Percentiles rank a stretch among this genome's conserved stretches.
Conservation (phyloP, 2,329 filamentous ascomycete species). For the Alternaria ethzedia region DNA sequence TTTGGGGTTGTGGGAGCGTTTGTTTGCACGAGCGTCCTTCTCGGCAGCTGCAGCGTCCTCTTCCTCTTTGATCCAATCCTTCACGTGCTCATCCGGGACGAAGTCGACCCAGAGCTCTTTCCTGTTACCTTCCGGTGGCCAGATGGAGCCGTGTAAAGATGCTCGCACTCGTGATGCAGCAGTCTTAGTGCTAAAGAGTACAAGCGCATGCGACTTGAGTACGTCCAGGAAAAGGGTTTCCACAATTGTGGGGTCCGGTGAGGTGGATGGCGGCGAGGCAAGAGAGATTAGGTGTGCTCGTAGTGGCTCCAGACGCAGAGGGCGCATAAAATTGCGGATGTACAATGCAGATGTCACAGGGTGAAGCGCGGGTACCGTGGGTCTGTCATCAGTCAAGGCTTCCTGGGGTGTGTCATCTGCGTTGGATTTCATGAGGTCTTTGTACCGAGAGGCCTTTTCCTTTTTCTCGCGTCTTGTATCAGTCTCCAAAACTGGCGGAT, state of each 20-base stretch:
- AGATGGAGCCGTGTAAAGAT: slow-evolving; percentile 77
- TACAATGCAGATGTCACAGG: slow-evolving; percentile 65
- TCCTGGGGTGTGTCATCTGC: slow-evolving; percentile 16
- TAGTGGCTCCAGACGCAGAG: slow-evolving; percentile 72
- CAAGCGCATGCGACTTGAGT: slow-evolving; percentile 88
- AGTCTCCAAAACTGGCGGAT: slow-evolving; percentile 5
- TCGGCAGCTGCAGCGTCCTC: slow-evolving; percentile 39
- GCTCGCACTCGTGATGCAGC: slow-evolving; percentile 79
- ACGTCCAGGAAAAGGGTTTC: slow-evolving; percentile 78
- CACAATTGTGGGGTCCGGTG: slow-evolving; percentile 62
- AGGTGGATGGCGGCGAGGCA: slow-evolving; percentile 64
- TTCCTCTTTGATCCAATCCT: slow-evolving; percentile 70
- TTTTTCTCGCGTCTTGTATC: slow-evolving; percentile 29
- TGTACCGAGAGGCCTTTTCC: slow-evolving; percentile 44
- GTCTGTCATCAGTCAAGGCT: slow-evolving; percentile 36
- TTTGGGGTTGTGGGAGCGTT: slow-evolving; percentile 25
- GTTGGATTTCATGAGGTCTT: slow-evolving; percentile 37
- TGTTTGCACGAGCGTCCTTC: slow-evolving; percentile 33
- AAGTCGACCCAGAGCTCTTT: slow-evolving; percentile 91
- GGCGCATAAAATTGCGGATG: slow-evolving; percentile 88
- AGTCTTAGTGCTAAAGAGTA: slow-evolving; percentile 70
- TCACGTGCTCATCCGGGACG: slow-evolving; percentile 75
- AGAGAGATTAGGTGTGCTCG: slow-evolving; percentile 72
- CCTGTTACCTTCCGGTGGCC: slow-evolving; percentile 85
- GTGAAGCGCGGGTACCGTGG: slow-evolving; percentile 49